Conservation (phyloP, 306 rosid species). For the Alnus glutinosa region DNA sequence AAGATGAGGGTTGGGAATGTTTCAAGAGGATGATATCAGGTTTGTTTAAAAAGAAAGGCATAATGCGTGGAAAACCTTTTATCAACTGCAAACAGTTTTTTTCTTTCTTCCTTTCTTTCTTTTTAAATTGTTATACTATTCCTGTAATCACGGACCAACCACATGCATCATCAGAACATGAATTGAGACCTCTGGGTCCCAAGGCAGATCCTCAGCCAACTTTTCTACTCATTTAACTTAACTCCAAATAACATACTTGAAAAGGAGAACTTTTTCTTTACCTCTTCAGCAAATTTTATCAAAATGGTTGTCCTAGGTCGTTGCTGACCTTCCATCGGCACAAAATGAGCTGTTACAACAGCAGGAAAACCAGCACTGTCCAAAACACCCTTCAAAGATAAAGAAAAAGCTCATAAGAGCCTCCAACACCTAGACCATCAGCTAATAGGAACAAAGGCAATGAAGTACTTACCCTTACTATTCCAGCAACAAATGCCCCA, state of each 20-base stretch:
- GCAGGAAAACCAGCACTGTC: constrained; percentile 97
- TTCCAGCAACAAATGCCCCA: constrained; percentile 98
- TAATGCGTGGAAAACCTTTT: background rate
- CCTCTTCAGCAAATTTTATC: constrained; percentile 95
- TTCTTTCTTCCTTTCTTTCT: too few relatives aligned
- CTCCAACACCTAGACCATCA: constrained; percentile 24
- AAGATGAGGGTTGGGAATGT: background rate
- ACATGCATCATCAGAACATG: too few relatives aligned
- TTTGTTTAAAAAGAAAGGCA: background rate
- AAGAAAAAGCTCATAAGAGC: constrained; percentile 27
- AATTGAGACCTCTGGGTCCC: background rate
- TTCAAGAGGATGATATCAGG: background rate
- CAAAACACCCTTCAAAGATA: constrained; percentile 73
- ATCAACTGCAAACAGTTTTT: background rate
- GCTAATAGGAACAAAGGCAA: constrained; percentile 9
- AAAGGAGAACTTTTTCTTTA: constrained; percentile 22
- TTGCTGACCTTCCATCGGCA: constrained; percentile 97
- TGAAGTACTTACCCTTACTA: constrained; percentile 72
- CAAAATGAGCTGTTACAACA: constrained; percentile 98
- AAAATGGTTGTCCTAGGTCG: constrained; percentile 95
- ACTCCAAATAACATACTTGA: background rate
- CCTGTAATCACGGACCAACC: too few relatives aligned
- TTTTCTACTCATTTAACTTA: background rate
- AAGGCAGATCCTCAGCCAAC: background rate
- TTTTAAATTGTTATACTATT: too few relatives aligned